Percentiles rank a stretch among this genome's conserved stretches.
Conservation (phyloP, 495 filamentous ascomycete genomes). For the Penicillium canescens region DNA sequence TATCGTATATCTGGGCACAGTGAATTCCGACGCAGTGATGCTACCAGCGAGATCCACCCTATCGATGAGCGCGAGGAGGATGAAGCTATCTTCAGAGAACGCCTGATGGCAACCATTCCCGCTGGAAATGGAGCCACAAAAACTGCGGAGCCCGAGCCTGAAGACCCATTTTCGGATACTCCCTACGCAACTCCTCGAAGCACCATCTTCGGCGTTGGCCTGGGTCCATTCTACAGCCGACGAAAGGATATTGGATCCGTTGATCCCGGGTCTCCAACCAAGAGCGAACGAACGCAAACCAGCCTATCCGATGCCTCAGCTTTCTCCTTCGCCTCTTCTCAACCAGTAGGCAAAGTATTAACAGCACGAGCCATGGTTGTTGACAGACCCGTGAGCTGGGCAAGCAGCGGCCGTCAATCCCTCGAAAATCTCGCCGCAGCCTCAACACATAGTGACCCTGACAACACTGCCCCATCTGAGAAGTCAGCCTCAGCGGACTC, state of each 20-base stretch:
- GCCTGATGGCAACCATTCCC: slow-evolving; percentile 25
- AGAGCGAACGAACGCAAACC: slow-evolving; percentile 56
- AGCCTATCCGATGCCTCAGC: slow-evolving; percentile 54
- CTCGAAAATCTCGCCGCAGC: slow-evolving; percentile 21
- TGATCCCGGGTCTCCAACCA: slow-evolving; percentile 41
- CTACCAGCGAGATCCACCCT: slow-evolving; percentile 56
- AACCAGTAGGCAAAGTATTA: slow-evolving; percentile 13
- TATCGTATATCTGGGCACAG: slow-evolving; percentile 32
- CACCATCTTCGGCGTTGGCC: slow-evolving; percentile 29
- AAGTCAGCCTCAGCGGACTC: slow-evolving; percentile 54
- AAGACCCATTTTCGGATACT: slow-evolving; percentile 30
- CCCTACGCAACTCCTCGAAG: slow-evolving; percentile 30
- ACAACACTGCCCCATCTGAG: slow-evolving; percentile 29
- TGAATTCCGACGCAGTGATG: slow-evolving; percentile 46
- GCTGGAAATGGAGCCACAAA: slow-evolving; percentile 4
- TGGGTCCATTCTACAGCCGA: slow-evolving; percentile 29
- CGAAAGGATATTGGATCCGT: slow-evolving; percentile 20
- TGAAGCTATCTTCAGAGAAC: slow-evolving; percentile 33
- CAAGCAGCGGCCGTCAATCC: slow-evolving; percentile 28
- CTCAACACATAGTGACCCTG: slow-evolving; percentile 27
- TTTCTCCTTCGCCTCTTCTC: slow-evolving; percentile 32
- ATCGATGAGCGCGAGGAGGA: slow-evolving; percentile 77
- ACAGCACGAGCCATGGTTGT: slow-evolving; percentile 17
- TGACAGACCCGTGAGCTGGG: slow-evolving; percentile 22
- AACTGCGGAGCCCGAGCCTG: slow-evolving; percentile 13